Evolutionary conservation across 2,329 filamentous ascomycete species (phyloP).

Genomic region (Monascus ruber): DNA sequence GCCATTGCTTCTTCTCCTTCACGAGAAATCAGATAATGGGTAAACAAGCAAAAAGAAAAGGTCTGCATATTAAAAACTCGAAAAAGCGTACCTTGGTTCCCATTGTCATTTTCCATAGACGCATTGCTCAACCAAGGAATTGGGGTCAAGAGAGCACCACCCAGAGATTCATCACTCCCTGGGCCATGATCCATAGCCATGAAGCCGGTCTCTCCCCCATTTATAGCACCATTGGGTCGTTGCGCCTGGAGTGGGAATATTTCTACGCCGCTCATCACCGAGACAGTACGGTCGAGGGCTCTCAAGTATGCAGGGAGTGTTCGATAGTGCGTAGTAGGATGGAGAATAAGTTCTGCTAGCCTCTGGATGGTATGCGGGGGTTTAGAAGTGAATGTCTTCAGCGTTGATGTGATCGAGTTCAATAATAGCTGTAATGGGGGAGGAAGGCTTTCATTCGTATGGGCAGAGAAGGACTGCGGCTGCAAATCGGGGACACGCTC

Average conservation of each 20-base stretch:
- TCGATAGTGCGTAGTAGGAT: constrained; percentile 67
- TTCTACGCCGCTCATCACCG: constrained; percentile 71
- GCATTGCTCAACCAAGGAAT: constrained; percentile 68
- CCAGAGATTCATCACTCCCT: constrained; percentile 78
- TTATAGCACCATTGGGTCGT: constrained; percentile 46
- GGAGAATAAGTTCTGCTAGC: constrained; percentile 71
- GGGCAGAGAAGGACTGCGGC: constrained; percentile 33
- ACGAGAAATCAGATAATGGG: too few relatives aligned
- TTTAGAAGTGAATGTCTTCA: constrained; percentile 57
- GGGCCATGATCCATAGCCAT: constrained; percentile 33
- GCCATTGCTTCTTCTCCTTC: neutral
- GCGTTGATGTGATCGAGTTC: constrained; percentile 45
- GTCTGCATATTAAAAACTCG: constrained; percentile 11
- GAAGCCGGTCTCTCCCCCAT: constrained; percentile 24
- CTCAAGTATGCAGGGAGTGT: constrained; percentile 76
- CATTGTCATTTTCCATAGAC: constrained; percentile 16
- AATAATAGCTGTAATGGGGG: constrained; percentile 53
- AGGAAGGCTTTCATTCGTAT: constrained; percentile 44
- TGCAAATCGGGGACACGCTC: constrained; percentile 33
- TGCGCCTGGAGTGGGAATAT: constrained; percentile 61
- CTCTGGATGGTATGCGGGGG: constrained; percentile 92
- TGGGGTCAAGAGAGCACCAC: constrained; percentile 81
- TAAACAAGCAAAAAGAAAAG: neutral
- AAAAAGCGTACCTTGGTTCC: constrained; percentile 6
- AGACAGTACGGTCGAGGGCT: constrained; percentile 80